A percentile compares a stretch with the other conserved stretches of the same genome.
These are phyloP conservation scores for Vinca major DNA, from an alignment of 305 asterid genomes.

Conservation along the genomic window DNA sequence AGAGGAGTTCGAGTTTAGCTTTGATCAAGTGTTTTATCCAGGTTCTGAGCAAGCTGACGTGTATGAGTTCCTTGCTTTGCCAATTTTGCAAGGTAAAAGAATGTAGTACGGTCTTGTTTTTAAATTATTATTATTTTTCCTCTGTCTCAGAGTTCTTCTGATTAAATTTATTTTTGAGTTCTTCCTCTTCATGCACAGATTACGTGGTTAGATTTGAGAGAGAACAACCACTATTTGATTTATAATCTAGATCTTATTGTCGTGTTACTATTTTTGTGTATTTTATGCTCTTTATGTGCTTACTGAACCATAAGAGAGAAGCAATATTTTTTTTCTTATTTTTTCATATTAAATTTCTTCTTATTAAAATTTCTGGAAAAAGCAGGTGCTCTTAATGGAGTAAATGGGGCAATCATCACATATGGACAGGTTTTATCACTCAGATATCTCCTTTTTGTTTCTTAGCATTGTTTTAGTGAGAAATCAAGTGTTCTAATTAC, in stretches of 20 bases:
- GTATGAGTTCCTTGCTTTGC: conserved; percentile 60
- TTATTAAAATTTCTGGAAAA: conserved; percentile 10
- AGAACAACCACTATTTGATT: not conserved
- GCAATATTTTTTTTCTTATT: not conserved
- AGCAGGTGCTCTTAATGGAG: conserved; percentile 57
- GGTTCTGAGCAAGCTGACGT: conserved; percentile 66
- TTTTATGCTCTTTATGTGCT: not conserved
- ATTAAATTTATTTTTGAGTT: not conserved
- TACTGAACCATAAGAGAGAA: not conserved
- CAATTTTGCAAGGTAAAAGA: conserved; percentile 48
- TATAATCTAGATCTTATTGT: not conserved
- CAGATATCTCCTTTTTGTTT: not conserved
- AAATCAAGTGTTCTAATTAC: too few species aligned
- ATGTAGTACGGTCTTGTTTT: not conserved
- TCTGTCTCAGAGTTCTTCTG: not conserved
- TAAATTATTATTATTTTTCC: not conserved
- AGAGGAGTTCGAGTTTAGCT: conserved; percentile 56
- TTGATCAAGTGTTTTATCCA: conserved; percentile 68
- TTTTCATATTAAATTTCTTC: conserved; percentile 5
- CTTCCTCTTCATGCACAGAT: not conserved
- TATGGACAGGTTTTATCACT: conserved; percentile 60
- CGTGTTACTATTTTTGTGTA: too few species aligned
- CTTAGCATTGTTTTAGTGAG: not conserved
- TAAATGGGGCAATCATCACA: conserved; percentile 68
- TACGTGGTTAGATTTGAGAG: not conserved